phyloP scores from a whole-genome alignment of 768 basidiomycete species.

The Boletus rubescentipes region DNA sequence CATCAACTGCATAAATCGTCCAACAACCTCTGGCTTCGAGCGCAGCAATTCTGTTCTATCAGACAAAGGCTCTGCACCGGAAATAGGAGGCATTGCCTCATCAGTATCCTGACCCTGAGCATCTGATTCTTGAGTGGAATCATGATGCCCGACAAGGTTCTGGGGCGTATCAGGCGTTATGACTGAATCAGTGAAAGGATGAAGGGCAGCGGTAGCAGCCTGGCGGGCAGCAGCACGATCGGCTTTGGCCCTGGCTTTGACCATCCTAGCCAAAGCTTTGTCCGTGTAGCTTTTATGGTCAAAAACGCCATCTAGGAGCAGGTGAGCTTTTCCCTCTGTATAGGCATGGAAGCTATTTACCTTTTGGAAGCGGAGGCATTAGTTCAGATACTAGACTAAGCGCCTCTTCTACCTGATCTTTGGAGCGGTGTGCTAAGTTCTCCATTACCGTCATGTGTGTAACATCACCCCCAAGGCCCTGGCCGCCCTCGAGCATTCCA shows the following conservation, averaged over 20 bases:
- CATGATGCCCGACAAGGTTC: slow-evolving; percentile 13
- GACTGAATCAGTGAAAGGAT: slow-evolving; percentile 29
- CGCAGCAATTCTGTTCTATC: slow-evolving; percentile 77
- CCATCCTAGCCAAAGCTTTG: slow-evolving; percentile 71
- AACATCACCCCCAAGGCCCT: slow-evolving; percentile 83
- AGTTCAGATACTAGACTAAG: slow-evolving; percentile 87
- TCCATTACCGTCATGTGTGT: slow-evolving; percentile 99
- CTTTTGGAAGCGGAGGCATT: slow-evolving; percentile 91
- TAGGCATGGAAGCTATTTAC: slow-evolving; percentile 36
- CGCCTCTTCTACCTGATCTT: slow-evolving; percentile 96
- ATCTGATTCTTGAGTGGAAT: slow-evolving; percentile 33
- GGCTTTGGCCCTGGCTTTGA: slow-evolving; percentile 82
- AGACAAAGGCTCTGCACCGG: slow-evolving; percentile 33
- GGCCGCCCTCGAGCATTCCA: slow-evolving; percentile 55
- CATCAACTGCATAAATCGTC: slow-evolving; percentile 82
- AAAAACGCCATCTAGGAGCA: slow-evolving; percentile 81
- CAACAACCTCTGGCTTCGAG: slow-evolving; percentile 71
- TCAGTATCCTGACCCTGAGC: slow-evolving; percentile 45
- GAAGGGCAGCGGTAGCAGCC: slow-evolving; percentile 35
- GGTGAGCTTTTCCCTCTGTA: slow-evolving; percentile 1
- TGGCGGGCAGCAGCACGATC: slow-evolving; percentile 73
- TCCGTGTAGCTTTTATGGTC: slow-evolving; percentile 90
- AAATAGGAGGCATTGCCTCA: slow-evolving; percentile 33
- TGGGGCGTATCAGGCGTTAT: slow-evolving; percentile 21
- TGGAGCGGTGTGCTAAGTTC: slow-evolving; percentile 92